Base-by-base conservation (phyloP, 139 green algal species). In the Tetraselmis chui region DNA sequence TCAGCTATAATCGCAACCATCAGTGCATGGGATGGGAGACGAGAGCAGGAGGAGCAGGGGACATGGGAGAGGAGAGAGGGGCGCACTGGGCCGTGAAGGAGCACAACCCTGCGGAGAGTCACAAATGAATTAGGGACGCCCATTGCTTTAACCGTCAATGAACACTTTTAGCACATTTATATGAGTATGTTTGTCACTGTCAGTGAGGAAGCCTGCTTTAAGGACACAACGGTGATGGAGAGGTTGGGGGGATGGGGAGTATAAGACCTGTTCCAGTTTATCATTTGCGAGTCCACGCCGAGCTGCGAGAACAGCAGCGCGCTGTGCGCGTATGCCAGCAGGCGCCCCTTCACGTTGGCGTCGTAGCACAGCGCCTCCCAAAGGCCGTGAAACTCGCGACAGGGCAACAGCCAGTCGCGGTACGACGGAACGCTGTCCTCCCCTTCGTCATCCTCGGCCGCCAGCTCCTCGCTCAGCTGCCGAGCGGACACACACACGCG, bases 321-420 rank as follows among this genome's bases (percentile, higher is more conserved):
- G n/a, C 81, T 95, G 29, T 30, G 80, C 30, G 95, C 92, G 84
- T 98, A 98, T 2, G 85, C 84, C 79, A 98, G 85, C 83, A 99
- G 89, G 23, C 91, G 86, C 59, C 82, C 67, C 88, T 98, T 97
- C 75, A 98, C 1, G 2, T 80, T 86, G 2, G 28, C 86, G 26
- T 97, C 94, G 81, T 93, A 98, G n/a, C 95, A 83, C 27, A 98
- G 90, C 23, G 67, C 83, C 31, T 96, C 92, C 95, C 95, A 98
- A 24, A 91, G 74, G 23, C 91, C 91, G 28, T 94, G 67, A 79
- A 95, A 91, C 24, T 94, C 86, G 2, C 84, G 82, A 23, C 26
- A 79, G 25, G 94, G 95, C 83, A 98, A 87, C 78, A 87, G 24
- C 90, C 91, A 97, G 83, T 98, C 92, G 1, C 85, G 81, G 86